A percentile compares a stretch with the other conserved stretches of the same genome.
phyloP scores from a whole-genome alignment of 805 yeast species.

The Yarrowia divulgata region DNA sequence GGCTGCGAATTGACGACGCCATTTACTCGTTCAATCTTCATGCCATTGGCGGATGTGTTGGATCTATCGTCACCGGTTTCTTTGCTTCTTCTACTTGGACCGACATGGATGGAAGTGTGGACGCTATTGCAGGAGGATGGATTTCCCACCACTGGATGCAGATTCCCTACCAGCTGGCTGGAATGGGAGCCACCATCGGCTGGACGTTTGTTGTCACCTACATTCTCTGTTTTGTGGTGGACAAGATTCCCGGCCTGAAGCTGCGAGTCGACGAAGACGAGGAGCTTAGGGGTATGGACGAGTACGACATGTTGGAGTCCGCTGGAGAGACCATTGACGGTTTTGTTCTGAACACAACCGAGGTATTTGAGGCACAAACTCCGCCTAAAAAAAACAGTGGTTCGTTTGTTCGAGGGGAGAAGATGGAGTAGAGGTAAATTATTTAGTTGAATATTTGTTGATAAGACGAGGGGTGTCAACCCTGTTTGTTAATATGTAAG shows the following conservation, averaged over 20 bases:
- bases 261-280: conserved; percentile 85
- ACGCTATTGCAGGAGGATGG: conserved; percentile 73
- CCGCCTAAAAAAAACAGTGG: conserved; percentile 1
- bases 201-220: conserved; percentile 82
- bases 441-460: neutral
- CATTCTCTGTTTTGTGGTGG: conserved; percentile 68
- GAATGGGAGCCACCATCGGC: conserved; percentile 67
- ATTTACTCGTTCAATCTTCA: conserved; percentile 91
- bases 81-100: conserved; percentile 60
- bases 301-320: conserved; percentile 3
- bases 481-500: no score
- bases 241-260: conserved; percentile 79
- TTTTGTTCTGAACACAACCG: neutral
- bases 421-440: conserved; percentile 1
- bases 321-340: conserved; percentile 28
- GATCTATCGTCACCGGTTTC: conserved; percentile 84
- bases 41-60: conserved; percentile 87
- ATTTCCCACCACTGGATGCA: conserved; percentile 81
- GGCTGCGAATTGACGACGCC: conserved; percentile 87
- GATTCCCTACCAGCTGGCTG: conserved; percentile 89
- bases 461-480: no score
- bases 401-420: neutral
- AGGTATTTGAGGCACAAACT: neutral
- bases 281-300: conserved; percentile 86
- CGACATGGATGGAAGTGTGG: conserved; percentile 12